A percentile compares a stretch with the other conserved stretches of the same genome.
Conservation (phyloP, 2,329 filamentous ascomycete genomes). For the Claviceps spartinae region DNA sequence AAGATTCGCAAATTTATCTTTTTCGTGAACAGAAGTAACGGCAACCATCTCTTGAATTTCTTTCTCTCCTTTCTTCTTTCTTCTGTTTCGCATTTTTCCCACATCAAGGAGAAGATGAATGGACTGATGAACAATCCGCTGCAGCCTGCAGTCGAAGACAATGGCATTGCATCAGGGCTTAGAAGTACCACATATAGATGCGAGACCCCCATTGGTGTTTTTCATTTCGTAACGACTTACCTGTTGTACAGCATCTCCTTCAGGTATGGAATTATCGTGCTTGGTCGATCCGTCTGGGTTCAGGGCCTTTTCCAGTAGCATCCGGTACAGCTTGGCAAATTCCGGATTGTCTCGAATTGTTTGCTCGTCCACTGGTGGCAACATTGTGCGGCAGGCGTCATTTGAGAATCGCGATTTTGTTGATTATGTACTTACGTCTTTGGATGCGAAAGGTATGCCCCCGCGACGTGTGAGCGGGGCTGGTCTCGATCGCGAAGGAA, state of each 20-base stretch:
- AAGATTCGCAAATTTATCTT: background rate
- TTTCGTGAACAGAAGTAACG: background rate
- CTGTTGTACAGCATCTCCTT: slow-evolving; percentile 34
- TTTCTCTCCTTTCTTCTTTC: background rate
- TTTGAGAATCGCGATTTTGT: too few species aligned
- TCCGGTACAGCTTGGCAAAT: slow-evolving; percentile 45
- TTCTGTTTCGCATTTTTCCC: background rate
- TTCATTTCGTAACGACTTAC: slow-evolving; percentile 20
- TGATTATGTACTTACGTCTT: background rate
- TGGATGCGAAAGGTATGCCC: too few species aligned
- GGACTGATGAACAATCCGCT: background rate
- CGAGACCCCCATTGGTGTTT: too few species aligned
- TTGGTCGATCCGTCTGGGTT: slow-evolving; percentile 45
- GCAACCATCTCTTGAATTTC: background rate
- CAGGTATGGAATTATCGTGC: slow-evolving; percentile 33
- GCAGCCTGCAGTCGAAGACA: background rate
- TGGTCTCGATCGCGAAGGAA: slow-evolving; percentile 14
- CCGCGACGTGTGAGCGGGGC: background rate
- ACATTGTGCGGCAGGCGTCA: slow-evolving; percentile 24
- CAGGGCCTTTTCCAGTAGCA: slow-evolving; percentile 38
- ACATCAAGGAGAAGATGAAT: background rate
- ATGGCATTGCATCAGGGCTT: background rate
- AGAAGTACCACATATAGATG: background rate
- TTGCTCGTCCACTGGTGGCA: slow-evolving; percentile 43
- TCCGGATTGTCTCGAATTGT: slow-evolving; percentile 43